Base-by-base conservation (phyloP, 805 yeast species). In the Wickerhamomyces pijperi region DNA sequence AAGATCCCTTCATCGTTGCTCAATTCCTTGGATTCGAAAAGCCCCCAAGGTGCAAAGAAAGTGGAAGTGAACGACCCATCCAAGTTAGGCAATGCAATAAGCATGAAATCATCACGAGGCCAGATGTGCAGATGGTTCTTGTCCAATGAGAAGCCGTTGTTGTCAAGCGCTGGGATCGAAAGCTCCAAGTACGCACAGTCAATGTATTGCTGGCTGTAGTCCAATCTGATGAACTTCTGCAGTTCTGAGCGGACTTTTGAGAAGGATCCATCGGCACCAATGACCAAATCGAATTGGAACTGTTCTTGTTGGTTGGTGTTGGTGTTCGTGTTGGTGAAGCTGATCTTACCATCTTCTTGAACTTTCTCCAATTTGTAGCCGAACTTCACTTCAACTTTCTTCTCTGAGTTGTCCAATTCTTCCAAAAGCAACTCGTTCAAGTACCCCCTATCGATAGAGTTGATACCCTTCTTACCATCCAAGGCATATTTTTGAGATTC, bases 21-120 rank as follows among this genome's bases (percentile, higher is more conserved):
- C 25, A 81, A 47, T 21, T 21, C 9, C 9, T 21, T 9, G 3
- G 69, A 58, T 40, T 81, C 82, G 18, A 82, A 74, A 15, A 82
- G 52, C 5, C 60, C 52, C 79, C 86, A 79, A 2, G 95, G 85
- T 11, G 85, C 86, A 63, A 88, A 88, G 47, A 87, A 78, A 0
- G 97, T 88, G 2, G 85, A 79, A 0, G 96, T 88, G 58, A 87
- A 88, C 5, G 94, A 78, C 0, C 90, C 92, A 55, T 84, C 94
- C 19, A 62, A 58, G 48, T 88, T 88, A 9, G 97, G 83, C 42
- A 88, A 67, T 1, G 95, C 95, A 51, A 88, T 88, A 48, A 88
- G 68, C 97, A 88, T 88, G 55, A 67, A 84, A 39, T 82, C 68
- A 42, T 78, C 74, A 35, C 96, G 66, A 4, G 97, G 97, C 97